Evolutionary conservation across 352 stramenopile species (phyloP).

Genomic region (Ophiocytium majus): DNA sequence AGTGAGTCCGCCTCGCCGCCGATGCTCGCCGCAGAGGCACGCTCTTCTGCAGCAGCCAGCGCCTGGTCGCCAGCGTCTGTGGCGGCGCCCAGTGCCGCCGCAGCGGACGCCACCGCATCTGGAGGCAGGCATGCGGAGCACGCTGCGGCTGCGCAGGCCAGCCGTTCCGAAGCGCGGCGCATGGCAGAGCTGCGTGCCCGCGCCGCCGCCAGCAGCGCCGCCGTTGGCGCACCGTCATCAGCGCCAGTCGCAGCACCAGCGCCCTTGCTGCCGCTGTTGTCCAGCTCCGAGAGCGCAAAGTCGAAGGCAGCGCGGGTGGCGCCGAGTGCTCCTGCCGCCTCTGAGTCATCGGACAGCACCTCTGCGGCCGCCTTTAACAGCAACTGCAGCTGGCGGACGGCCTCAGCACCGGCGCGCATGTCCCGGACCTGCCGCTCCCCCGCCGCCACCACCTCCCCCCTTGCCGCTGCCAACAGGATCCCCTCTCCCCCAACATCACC

Average conservation of each 20-base stretch:
- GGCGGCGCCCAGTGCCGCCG: neutral
- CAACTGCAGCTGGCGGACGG: constrained; percentile 34
- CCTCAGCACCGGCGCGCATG: constrained; percentile 31
- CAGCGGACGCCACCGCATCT: neutral
- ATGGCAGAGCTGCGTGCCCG: neutral
- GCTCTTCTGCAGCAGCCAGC: neutral
- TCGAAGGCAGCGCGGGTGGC: neutral
- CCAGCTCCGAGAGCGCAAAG: neutral
- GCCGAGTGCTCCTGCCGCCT: neutral
- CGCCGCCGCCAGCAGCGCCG: neutral
- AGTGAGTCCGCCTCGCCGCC: neutral
- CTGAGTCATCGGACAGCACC: neutral
- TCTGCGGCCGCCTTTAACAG: constrained; percentile 10
- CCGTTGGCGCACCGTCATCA: neutral
- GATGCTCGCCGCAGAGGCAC: neutral
- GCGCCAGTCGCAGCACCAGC: too few relatives aligned
- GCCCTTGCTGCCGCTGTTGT: neutral
- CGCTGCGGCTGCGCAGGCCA: neutral
- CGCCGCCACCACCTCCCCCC: neutral
- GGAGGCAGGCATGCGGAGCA: neutral
- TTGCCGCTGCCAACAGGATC: neutral
- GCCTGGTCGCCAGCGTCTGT: neutral
- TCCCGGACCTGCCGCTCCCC: constrained; percentile 24
- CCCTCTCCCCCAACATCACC: neutral
- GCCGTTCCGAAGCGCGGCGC: neutral